Base-by-base conservation (phyloP, 2,329 filamentous ascomycete species). In the Colletotrichum tofieldiae region DNA sequence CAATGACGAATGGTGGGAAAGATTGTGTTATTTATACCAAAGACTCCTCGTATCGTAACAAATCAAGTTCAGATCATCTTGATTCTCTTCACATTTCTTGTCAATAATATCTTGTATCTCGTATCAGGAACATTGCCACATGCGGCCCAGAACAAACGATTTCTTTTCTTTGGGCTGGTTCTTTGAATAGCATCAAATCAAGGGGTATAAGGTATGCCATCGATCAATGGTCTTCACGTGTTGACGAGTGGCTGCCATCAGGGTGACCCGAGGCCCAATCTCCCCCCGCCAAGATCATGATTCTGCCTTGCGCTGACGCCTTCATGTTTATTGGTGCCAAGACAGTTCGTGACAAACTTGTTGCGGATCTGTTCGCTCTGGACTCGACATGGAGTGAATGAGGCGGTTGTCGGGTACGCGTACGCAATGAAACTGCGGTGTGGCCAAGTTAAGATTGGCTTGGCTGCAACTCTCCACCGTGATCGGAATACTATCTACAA, bases 371-470 rank as follows among this genome's bases (percentile, higher is more conserved):
- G 9, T 11, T 18, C 3, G 32, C 43, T n/a, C 32, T 51, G 3
- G 32, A 55, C 18, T 37, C 5, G 14, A 37, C 43, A 11, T 39
- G 12, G 9, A 26, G n/a, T 39, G n/a, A n/a, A 32, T 20, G n/a
- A 5, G 29, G 2, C 14, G 20, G 32, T 29, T 39, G 45, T 32
- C 18, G 47, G 32, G 43, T n/a, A 37, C 18, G 12, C 20, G 32
- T 14, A n/a, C 20, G n/a, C 20, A 26, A 12, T 51, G 59, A 26
- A 51, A 29, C 14, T 12, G 11, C 16, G 5, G 16, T 23, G 45
- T 32, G n/a, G 65, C 65, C 59, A 64, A 64, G 59, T 69, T 65
- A 45, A 58, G 39, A 59, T 59, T 11, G 64, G 18, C 65, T 67
- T 67, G 65, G 58, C 59, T 41, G 18, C 65, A 72, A 72, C 54